Evolutionary conservation across 108 stramenopile genomes (phyloP), one percentile per base, ranked within the genome.

Genomic region (Mayamaea pseudoterrestris): DNA sequence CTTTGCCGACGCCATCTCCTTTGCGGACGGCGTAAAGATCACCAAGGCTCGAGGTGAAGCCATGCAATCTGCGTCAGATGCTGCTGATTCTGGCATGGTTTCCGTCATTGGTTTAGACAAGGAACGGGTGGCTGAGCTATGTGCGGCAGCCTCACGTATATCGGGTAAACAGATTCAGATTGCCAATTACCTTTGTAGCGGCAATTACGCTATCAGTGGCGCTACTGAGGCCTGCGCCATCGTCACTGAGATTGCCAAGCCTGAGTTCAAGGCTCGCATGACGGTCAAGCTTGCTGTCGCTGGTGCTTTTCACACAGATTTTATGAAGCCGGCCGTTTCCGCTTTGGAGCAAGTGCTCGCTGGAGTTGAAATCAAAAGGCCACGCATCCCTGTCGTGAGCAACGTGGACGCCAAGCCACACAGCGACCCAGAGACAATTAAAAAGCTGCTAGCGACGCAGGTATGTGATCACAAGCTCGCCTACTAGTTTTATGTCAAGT

Each of bases 371-470:
- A 71, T 97, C 47, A 76, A 83, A 52, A 91, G 90, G 61, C 89
- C 88, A 30, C 78, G 90, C 22, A 98, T 98, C 51, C 97, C 97
- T 43, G 97, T 98, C 56, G 83, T 98, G 39, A 85, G 84, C 83
- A 98, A 98, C 56, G 97, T 98, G 14, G 94, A 98, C 69, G 97
- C 94, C 65, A 72, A 72, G 50, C 91, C 95, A 7, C 97, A 98
- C 63, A 88, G 83, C 1, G 90, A 92, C 53, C 93, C 95, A n/a
- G 85, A 60, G 8, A 80, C 76, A 27, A 98, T 96, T 66, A 94
- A 92, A 68, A 74, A 84, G 48, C 73, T 95, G 18, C 71, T 97
- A 61, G 87, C 93, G 40, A 92, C 91, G 41, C 94, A 98, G 65
- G n/a, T n/a, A n/a, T n/a, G n/a, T n/a, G n/a, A n/a, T n/a, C n/a